phyloP scores from a whole-genome alignment of 352 stramenopile species.

The Phytophthora hibernalis region DNA sequence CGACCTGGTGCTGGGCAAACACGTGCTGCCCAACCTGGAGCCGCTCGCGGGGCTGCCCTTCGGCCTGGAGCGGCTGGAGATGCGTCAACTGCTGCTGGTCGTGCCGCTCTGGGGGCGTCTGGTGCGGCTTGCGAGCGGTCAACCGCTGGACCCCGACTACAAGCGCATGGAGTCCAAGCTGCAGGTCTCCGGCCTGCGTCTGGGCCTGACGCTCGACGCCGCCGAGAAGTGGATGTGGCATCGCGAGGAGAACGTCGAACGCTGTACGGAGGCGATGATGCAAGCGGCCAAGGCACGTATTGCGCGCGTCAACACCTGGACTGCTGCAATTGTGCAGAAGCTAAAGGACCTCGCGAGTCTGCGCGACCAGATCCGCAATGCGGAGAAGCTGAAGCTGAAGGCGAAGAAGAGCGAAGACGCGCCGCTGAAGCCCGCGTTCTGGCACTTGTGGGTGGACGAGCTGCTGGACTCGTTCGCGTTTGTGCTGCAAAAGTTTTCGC shows the following conservation, averaged over 20 bases:
- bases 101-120: constrained; percentile 58
- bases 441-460: constrained; percentile 67
- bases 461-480: constrained; percentile 80
- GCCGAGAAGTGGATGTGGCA: constrained; percentile 85
- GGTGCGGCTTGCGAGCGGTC: constrained; percentile 22
- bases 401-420: constrained; percentile 19
- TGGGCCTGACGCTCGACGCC: constrained; percentile 64
- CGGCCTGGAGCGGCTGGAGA: constrained; percentile 64
- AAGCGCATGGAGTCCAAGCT: constrained; percentile 53
- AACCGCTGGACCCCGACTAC: constrained; percentile 13
- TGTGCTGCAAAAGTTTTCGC: constrained; percentile 48
- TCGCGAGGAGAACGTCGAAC: constrained; percentile 65
- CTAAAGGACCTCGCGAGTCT: constrained; percentile 58
- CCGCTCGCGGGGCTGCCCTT: constrained; percentile 66
- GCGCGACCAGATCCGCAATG: constrained; percentile 39
- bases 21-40: constrained; percentile 61
- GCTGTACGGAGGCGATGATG: constrained; percentile 61
- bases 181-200: constrained; percentile 57
- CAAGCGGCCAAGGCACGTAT: constrained; percentile 60
- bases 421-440: constrained; percentile 50
- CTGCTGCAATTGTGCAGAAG: constrained; percentile 61
- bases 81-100: constrained; percentile 62
- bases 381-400: constrained; percentile 39
- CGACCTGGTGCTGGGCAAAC: constrained; percentile 54
- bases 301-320: constrained; percentile 65